phyloP scores from a whole-genome alignment of 345 rosid species.

The Rhizophora mangle region DNA sequence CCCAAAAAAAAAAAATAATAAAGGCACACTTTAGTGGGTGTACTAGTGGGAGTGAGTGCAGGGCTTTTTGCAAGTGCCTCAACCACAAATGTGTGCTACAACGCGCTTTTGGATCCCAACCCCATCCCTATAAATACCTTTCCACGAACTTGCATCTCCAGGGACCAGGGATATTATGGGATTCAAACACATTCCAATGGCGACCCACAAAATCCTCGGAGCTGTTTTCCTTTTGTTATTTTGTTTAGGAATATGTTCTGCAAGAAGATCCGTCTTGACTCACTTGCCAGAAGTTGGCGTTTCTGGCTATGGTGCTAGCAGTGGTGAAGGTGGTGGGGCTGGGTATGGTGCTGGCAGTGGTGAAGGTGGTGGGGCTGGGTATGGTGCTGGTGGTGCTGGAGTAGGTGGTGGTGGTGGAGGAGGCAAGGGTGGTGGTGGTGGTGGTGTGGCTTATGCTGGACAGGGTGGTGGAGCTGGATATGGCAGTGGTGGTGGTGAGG shows the following conservation, averaged over 20 bases:
- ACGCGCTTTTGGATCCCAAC: constrained; percentile 8
- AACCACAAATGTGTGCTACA: neutral
- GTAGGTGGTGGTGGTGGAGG: neutral
- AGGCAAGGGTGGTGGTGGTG: neutral
- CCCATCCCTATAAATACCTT: constrained; percentile 21
- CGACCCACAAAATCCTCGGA: neutral
- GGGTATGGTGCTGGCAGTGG: neutral
- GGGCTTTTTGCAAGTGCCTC: neutral
- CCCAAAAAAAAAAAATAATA: neutral
- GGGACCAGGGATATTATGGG: neutral
- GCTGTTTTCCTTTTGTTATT: constrained; percentile 2
- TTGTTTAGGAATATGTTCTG: constrained; percentile 13
- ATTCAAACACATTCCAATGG: constrained; percentile 8
- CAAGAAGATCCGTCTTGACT: constrained; percentile 11
- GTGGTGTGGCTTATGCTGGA: neutral
- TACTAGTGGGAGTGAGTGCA: constrained; percentile 5
- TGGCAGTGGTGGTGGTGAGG: neutral
- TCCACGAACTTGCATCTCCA: neutral
- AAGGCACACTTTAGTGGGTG: constrained; percentile 21
- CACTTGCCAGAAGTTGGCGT: constrained; percentile 2
- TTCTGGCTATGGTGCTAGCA: neutral
- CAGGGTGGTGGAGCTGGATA: neutral
- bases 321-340: constrained; percentile 3
- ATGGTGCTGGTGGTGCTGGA: neutral
- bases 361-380: neutral